Evolutionary conservation across 2,329 filamentous ascomycete genomes (phyloP).

Genomic region (Phyllosticta paracitricarpa): DNA sequence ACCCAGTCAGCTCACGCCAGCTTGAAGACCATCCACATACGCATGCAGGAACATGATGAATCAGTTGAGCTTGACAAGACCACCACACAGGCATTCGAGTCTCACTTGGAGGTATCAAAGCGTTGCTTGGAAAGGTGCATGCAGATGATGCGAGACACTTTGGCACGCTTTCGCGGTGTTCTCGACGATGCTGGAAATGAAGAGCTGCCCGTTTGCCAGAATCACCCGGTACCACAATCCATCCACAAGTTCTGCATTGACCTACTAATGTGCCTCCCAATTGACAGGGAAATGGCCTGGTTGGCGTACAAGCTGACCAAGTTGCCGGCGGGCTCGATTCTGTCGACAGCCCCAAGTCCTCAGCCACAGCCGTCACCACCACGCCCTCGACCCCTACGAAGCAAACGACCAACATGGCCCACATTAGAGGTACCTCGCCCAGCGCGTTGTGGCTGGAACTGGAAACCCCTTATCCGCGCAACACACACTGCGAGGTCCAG

Average conservation of each 20-base stretch:
- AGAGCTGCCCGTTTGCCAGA: neutral
- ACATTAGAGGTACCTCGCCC: neutral
- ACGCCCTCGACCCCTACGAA: neutral
- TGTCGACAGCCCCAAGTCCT: neutral
- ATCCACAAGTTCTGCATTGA: neutral
- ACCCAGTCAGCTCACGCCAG: neutral
- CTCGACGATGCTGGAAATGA: neutral
- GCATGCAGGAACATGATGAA: neutral
- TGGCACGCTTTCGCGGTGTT: neutral
- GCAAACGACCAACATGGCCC: neutral
- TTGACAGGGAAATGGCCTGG: neutral
- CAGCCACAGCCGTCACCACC: neutral
- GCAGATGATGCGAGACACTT: neutral
- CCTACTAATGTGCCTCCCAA: neutral
- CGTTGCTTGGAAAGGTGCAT: neutral
- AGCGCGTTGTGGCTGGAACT: neutral
- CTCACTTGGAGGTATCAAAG: neutral
- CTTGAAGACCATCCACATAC: neutral
- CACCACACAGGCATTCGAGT: neutral
- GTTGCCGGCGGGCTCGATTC: neutral
- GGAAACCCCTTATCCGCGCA: neutral
- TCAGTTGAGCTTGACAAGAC: neutral
- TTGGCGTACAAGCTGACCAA: neutral
- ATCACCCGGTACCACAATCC: neutral
- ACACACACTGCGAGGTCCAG: neutral